Conservation (phyloP, 2,329 filamentous ascomycete genomes). For the Coniella lustricola region DNA sequence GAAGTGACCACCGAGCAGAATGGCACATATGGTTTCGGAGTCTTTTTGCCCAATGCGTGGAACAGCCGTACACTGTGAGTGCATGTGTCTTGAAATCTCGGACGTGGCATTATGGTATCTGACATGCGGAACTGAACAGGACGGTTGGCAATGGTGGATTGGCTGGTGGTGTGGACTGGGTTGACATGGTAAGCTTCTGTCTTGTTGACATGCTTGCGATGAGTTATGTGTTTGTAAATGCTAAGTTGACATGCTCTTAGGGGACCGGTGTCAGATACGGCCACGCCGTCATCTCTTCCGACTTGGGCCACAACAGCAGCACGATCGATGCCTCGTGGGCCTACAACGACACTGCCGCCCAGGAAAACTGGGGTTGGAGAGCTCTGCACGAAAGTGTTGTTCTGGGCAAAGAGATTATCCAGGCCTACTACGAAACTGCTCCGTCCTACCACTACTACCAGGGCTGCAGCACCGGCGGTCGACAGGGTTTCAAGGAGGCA, state of each 20-base stretch:
- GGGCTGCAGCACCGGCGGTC: conserved; percentile 51
- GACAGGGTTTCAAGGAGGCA: conserved; percentile 48
- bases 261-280: conserved; percentile 24
- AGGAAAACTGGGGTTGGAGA: conserved; percentile 27
- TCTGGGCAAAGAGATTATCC: conserved; percentile 39
- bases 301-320: conserved; percentile 31
- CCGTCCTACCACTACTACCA: conserved; percentile 36
- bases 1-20: neutral
- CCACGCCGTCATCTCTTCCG: conserved; percentile 33
- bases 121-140: neutral
- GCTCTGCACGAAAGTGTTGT: conserved; percentile 40
- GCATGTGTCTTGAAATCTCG: neutral
- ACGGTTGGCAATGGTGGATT: conserved; percentile 25
- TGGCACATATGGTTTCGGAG: neutral
- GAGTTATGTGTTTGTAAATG: neutral
- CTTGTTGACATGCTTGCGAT: no score
- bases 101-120: neutral
- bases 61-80: neutral
- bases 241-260: neutral
- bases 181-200: conserved; percentile 18
- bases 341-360: neutral
- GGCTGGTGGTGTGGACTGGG: conserved; percentile 21
- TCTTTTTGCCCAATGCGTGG: neutral
- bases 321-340: conserved; percentile 28
- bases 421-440: conserved; percentile 37